phyloP scores from a whole-genome alignment of 2,329 filamentous ascomycete species.

The Nigrograna mackinnonii region DNA sequence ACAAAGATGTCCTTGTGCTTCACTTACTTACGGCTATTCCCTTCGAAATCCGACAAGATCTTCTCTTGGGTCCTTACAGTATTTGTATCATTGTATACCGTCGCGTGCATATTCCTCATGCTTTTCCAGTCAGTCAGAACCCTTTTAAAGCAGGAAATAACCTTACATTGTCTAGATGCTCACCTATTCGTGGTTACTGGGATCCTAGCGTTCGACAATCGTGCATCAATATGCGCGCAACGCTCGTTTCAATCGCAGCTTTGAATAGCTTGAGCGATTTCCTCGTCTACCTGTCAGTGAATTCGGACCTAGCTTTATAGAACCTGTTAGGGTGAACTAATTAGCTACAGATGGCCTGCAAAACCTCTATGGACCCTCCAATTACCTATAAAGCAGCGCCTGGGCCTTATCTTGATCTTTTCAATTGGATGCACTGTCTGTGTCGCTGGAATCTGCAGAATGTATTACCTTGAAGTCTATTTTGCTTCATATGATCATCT shows the following conservation, averaged over 20 bases:
- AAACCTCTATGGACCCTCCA: conserved; percentile 28
- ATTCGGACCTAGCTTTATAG: neutral
- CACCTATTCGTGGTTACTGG: conserved; percentile 26
- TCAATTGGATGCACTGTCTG: conserved; percentile 28
- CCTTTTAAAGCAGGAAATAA: no score
- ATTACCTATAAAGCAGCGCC: conserved; percentile 28
- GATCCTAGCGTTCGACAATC: conserved; percentile 12
- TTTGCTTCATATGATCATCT: conserved; percentile 26
- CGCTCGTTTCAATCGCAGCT: conserved; percentile 26
- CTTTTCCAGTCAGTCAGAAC: conserved; percentile 24
- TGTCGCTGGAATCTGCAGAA: conserved; percentile 26
- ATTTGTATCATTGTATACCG: conserved; percentile 23
- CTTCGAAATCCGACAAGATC: conserved; percentile 19
- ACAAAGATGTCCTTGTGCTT: conserved; percentile 33
- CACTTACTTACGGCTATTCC: conserved; percentile 33
- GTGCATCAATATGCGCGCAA: conserved; percentile 30
- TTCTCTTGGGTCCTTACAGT: conserved; percentile 20
- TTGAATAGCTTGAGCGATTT: conserved; percentile 34
- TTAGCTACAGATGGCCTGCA: conserved; percentile 22
- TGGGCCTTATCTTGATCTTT: conserved; percentile 31
- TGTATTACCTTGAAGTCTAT: conserved; percentile 31
- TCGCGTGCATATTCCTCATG: conserved; percentile 21
- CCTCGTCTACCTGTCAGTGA: conserved; percentile 27
- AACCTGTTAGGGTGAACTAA: conserved; percentile 1
- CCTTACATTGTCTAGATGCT: conserved; percentile 14